Base-by-base conservation (phyloP, 192 early-diverging fungal genomes). In the Coemansia sp. region DNA sequence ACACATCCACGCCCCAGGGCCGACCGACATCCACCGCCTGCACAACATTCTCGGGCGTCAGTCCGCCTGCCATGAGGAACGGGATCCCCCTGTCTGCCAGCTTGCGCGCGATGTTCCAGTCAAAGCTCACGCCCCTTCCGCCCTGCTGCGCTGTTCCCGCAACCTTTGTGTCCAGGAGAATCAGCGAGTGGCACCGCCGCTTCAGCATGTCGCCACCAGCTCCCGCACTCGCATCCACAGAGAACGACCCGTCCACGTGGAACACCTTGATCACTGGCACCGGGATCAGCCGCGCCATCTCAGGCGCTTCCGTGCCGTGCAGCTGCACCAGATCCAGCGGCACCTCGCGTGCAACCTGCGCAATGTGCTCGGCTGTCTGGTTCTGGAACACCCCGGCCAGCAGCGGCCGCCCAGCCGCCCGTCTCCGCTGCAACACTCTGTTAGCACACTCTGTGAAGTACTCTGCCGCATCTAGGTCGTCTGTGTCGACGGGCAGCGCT, bases 351-450 rank as follows among this genome's bases (percentile, higher is more conserved):
- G 88, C 89, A 7, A 90, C 85, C 1, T 74, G 65, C 25, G 87
- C 86, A 64, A 98, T 95, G 61, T 94, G 76, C 51, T 90, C 91
- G 20, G 92, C 64, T 1, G 88, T 65, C 49, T 95, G 93, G 72
- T 96, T 93, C 67, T 87, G 87, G 76, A 99, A 99, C 10, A 99
- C 96, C 6, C 98, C 98, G 1, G 95, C 93, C 14, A 96, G 75
- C 58, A 95, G 79, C 19, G 98, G 98, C 49, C 77, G 84, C 50
- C 65, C 76, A 48, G 32, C 12, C n/a, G 8, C 59, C 5, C 22
- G 87, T 54, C 58, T 81, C 61, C 43, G 22, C 41, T 9, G 13
- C 79, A 70, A n/a, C 87, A 83, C 48, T 83, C 71, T 20, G 72
- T 11, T 54, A 62, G 70, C 87, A 85, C 87, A 81, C 81, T 53